These are phyloP conservation scores for Suillus lakei DNA, from an alignment of 768 basidiomycete species.

Conservation along the genomic window DNA sequence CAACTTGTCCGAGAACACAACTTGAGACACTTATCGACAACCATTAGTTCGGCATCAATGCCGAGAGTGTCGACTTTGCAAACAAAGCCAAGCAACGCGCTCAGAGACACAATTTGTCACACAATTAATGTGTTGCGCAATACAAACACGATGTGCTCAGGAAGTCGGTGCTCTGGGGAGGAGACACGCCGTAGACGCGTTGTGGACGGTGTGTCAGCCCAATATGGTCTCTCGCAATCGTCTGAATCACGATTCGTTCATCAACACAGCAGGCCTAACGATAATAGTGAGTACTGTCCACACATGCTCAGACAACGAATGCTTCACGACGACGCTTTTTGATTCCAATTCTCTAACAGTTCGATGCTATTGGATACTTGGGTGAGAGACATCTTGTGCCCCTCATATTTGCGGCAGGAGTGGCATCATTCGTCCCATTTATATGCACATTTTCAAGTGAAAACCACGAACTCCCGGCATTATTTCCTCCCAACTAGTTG, in stretches of 20 bases:
- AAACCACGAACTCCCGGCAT: background rate
- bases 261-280: background rate
- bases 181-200: background rate
- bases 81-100: conserved; percentile 2
- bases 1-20: background rate
- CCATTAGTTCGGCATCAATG: background rate
- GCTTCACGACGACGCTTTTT: background rate
- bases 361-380: background rate
- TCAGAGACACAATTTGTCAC: background rate
- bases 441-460: background rate
- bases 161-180: background rate
- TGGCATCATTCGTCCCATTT: background rate
- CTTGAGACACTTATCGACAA: background rate
- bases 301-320: background rate
- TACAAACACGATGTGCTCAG: too few species aligned
- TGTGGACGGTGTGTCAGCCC: background rate
- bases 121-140: too few species aligned
- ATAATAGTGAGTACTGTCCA: background rate
- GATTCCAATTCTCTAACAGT: background rate
- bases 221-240: background rate
- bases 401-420: background rate
- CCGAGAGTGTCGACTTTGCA: background rate
- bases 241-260: background rate
- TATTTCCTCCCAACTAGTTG: background rate
- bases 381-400: background rate